These are phyloP conservation scores for Aspergillus texensis DNA, from an alignment of 2,329 filamentous ascomycete species.

Conservation along the genomic window DNA sequence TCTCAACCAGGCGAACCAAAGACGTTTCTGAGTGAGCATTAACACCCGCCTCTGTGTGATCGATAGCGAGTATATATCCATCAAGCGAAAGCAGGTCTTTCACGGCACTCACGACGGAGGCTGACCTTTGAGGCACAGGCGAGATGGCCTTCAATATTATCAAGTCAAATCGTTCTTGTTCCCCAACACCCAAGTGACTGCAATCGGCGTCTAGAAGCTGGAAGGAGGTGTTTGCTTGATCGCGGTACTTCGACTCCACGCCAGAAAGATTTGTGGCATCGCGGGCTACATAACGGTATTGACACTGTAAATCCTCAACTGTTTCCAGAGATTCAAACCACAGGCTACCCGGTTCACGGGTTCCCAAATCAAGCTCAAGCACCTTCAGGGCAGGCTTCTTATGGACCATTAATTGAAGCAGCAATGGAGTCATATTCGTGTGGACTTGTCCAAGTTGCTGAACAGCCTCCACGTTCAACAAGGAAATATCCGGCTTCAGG, in stretches of 20 bases:
- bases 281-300: constrained; percentile 8
- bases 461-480: not conserved
- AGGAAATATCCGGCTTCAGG: constrained; percentile 9
- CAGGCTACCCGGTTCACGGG: not conserved
- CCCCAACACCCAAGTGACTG: not conserved
- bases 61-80: constrained; percentile 1
- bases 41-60: not conserved
- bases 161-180: constrained; percentile 6
- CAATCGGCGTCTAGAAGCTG: not conserved
- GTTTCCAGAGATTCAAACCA: constrained; percentile 2
- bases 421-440: not conserved
- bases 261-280: not conserved
- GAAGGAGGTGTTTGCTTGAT: constrained; percentile 3
- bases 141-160: constrained; percentile 7
- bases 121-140: not conserved
- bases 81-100: constrained; percentile 1
- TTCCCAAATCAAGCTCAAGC: constrained; percentile 9
- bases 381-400: constrained; percentile 2
- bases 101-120: not conserved
- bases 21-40: not conserved
- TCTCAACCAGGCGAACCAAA: not conserved
- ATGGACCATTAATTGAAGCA: constrained; percentile 2
- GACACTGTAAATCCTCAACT: not conserved
- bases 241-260: not conserved
- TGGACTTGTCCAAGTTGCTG: not conserved